phyloP scores from a whole-genome alignment of 306 rosid genomes.

The Cicer chorassanicum region DNA sequence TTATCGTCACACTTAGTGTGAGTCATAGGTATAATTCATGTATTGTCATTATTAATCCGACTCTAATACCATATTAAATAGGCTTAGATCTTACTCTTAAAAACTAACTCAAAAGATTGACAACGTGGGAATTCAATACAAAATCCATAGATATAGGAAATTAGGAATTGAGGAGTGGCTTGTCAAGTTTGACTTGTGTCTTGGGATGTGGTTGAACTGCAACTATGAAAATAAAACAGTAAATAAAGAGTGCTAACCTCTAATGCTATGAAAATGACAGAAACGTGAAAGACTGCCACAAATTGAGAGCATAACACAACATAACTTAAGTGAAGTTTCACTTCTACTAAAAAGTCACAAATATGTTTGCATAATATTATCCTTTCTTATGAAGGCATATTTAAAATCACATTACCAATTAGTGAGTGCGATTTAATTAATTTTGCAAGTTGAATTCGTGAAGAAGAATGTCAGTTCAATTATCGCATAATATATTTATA shows the following conservation, averaged over 20 bases:
- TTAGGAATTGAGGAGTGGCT: constrained; percentile 1
- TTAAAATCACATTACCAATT: too few relatives aligned
- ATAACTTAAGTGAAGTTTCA: not conserved
- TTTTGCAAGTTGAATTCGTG: too few relatives aligned
- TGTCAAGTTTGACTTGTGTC: constrained; percentile 33
- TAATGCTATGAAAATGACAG: constrained; percentile 22
- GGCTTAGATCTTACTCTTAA: too few relatives aligned
- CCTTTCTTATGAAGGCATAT: not conserved
- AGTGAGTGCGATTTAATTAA: too few relatives aligned
- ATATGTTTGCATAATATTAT: not conserved
- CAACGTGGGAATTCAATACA: too few relatives aligned
- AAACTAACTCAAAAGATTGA: too few relatives aligned
- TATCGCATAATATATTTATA: not conserved
- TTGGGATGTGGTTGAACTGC: constrained; percentile 29
- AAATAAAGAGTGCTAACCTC: not conserved
- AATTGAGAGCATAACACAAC: not conserved
- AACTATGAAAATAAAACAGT: constrained; percentile 9
- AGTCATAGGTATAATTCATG: too few relatives aligned
- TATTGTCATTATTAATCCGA: too few relatives aligned
- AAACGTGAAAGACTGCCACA: not conserved
- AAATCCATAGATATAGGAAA: too few relatives aligned
- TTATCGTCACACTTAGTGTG: too few relatives aligned
- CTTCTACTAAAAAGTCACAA: not conserved
- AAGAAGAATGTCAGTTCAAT: too few relatives aligned
- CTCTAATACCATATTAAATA: too few relatives aligned